These are phyloP conservation scores for Phytomonas sp. DNA, from an alignment of 208 protist genomes.

Conservation along the genomic window DNA sequence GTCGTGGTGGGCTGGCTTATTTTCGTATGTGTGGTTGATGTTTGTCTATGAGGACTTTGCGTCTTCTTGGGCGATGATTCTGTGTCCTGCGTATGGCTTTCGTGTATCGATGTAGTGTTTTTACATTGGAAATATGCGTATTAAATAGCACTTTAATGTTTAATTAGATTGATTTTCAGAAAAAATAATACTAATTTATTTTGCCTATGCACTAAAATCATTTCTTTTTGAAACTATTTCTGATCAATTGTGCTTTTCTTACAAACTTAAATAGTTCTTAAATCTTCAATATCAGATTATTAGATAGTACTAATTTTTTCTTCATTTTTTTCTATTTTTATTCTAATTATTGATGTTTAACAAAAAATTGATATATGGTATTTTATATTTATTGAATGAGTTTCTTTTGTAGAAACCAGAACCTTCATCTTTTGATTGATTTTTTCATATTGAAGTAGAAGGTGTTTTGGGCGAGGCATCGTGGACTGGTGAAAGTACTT, in stretches of 20 bases:
- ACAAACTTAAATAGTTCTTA: not conserved
- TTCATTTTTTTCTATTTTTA: not conserved
- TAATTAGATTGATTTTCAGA: no score
- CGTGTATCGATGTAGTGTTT: no score
- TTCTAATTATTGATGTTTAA: not conserved
- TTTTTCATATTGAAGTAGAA: not conserved
- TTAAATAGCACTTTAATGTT: no score
- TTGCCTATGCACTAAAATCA: no score
- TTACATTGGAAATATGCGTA: no score
- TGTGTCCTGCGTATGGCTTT: no score
- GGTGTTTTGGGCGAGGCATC: not conserved
- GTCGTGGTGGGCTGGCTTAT: no score
- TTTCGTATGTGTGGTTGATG: no score
- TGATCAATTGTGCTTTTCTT: conserved; percentile 8
- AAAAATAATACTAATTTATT: no score
- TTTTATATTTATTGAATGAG: conserved; percentile 9
- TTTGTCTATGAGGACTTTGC: no score
- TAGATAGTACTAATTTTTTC: not conserved
- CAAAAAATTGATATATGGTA: not conserved
- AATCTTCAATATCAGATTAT: not conserved
- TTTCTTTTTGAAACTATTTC: conserved; percentile 17
- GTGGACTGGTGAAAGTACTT: not conserved
- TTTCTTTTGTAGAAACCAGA: not conserved
- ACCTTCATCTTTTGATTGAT: not conserved
- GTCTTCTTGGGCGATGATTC: no score